Evolutionary conservation across 345 rosid genomes (phyloP).

Genomic region (Corchorus capsularis): DNA sequence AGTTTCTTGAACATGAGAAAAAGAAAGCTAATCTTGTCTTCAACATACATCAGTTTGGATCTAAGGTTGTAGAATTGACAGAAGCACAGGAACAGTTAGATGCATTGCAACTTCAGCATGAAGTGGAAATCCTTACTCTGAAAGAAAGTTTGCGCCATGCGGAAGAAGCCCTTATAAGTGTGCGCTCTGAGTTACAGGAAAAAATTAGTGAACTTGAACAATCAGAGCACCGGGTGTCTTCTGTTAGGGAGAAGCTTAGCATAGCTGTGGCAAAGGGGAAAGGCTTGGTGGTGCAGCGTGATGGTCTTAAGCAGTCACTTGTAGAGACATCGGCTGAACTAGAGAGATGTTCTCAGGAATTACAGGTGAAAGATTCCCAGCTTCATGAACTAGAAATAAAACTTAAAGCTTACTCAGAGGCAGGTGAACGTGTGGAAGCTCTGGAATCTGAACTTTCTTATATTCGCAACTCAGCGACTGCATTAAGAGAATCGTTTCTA

Average conservation of each 20-base stretch:
- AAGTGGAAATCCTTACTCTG: slow-evolving; percentile 54
- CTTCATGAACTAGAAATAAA: slow-evolving; percentile 73
- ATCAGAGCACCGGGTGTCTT: slow-evolving; percentile 80
- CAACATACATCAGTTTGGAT: slow-evolving; percentile 23
- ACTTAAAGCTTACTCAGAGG: slow-evolving; percentile 76
- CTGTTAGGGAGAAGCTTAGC: slow-evolving; percentile 92
- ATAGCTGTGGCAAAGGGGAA: slow-evolving; percentile 97
- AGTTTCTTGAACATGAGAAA: slow-evolving; percentile 53
- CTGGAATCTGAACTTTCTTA: slow-evolving; percentile 96
- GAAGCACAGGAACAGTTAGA: slow-evolving; percentile 53
- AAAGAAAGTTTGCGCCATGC: slow-evolving; percentile 51
- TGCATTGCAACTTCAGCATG: slow-evolving; percentile 57
- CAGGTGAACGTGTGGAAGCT: slow-evolving; percentile 92
- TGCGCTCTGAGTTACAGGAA: slow-evolving; percentile 53
- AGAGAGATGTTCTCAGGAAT: slow-evolving; percentile 74
- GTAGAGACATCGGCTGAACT: slow-evolving; percentile 73
- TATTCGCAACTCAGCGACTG: slow-evolving; percentile 95
- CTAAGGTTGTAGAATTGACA: slow-evolving; percentile 47
- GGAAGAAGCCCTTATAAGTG: slow-evolving; percentile 54
- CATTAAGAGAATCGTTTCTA: slow-evolving; percentile 92
- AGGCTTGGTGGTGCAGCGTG: slow-evolving; percentile 85
- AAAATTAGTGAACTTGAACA: slow-evolving; percentile 71
- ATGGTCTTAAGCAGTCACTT: slow-evolving; percentile 70
- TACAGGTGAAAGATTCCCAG: slow-evolving; percentile 65
- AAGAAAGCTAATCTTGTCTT: slow-evolving; percentile 39